These are phyloP conservation scores for Phialophora tarda DNA, from an alignment of 2,329 filamentous ascomycete genomes.

Conservation along the genomic window DNA sequence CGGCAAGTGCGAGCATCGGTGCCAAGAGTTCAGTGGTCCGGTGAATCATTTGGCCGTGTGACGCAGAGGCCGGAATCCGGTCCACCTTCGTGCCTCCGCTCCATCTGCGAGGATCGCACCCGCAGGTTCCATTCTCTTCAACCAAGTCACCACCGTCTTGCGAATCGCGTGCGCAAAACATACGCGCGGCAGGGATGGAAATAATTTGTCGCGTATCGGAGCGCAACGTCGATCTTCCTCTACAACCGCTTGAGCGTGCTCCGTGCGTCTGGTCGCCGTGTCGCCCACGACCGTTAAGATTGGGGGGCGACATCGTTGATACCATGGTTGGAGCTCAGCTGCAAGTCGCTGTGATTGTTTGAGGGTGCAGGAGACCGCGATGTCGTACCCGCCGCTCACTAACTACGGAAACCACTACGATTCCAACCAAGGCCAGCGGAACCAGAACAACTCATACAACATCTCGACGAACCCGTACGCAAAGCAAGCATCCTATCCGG, in stretches of 20 bases:
- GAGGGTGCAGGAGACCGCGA: constrained; percentile 4
- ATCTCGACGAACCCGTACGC: constrained; percentile 18
- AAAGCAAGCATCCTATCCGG: constrained; percentile 22
- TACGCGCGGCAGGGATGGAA: neutral
- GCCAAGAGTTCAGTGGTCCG: constrained; percentile 29
- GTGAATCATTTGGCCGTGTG: neutral
- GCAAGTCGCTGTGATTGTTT: neutral
- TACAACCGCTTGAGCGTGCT: neutral
- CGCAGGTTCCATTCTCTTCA: too few relatives aligned
- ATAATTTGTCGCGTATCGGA: neutral
- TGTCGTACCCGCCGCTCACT: constrained; percentile 32
- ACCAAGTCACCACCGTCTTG: neutral
- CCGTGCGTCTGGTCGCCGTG: neutral
- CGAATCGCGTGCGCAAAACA: neutral
- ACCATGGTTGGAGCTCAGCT: neutral
- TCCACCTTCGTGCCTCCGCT: constrained; percentile 9
- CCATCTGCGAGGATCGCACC: neutral
- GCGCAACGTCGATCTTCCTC: neutral
- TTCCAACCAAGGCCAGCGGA: constrained; percentile 24
- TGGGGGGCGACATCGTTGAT: neutral
- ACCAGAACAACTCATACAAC: constrained; percentile 26
- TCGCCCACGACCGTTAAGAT: neutral
- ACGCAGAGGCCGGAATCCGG: neutral
- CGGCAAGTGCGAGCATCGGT: constrained; percentile 13
- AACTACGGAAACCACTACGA: constrained; percentile 32